Percentiles rank a stretch among this genome's conserved stretches.
Evolutionary conservation across 441 rosid genomes (phyloP).

Genomic region (California macrophylla): DNA sequence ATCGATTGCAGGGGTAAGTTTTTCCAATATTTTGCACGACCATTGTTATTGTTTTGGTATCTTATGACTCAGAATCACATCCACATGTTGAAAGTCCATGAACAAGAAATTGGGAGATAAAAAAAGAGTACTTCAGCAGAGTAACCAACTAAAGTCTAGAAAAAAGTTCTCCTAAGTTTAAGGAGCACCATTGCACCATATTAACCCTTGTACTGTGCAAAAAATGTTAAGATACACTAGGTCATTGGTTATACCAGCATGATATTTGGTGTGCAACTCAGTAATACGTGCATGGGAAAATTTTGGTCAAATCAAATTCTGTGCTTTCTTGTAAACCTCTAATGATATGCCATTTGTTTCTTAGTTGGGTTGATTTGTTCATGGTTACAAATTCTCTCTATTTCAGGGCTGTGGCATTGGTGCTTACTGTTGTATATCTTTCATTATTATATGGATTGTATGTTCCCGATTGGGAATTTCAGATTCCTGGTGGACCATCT

Average conservation of each 20-base stretch:
- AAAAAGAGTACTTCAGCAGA: too few species aligned
- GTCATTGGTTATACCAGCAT: background rate
- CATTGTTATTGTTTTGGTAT: background rate
- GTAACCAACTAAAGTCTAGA: background rate
- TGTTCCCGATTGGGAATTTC: slow-evolving; percentile 74
- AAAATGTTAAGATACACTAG: background rate
- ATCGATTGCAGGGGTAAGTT: slow-evolving; percentile 3
- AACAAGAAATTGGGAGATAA: too few species aligned
- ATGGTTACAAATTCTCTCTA: slow-evolving; percentile 3
- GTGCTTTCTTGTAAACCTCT: background rate
- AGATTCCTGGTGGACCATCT: slow-evolving; percentile 38
- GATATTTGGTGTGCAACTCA: background rate
- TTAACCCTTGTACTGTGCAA: background rate
- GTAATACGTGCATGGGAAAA: background rate
- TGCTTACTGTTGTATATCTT: slow-evolving; percentile 38
- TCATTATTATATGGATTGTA: slow-evolving; percentile 50
- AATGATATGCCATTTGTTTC: background rate
- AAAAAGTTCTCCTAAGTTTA: background rate
- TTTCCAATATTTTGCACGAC: background rate
- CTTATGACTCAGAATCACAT: background rate
- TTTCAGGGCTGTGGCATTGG: slow-evolving; percentile 42
- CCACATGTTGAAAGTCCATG: too few species aligned
- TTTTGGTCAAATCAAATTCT: background rate
- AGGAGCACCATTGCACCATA: background rate
- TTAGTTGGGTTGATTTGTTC: background rate